Evolutionary conservation across 2,329 filamentous ascomycete species (phyloP).

Genomic region (Triangularia verruculosa): DNA sequence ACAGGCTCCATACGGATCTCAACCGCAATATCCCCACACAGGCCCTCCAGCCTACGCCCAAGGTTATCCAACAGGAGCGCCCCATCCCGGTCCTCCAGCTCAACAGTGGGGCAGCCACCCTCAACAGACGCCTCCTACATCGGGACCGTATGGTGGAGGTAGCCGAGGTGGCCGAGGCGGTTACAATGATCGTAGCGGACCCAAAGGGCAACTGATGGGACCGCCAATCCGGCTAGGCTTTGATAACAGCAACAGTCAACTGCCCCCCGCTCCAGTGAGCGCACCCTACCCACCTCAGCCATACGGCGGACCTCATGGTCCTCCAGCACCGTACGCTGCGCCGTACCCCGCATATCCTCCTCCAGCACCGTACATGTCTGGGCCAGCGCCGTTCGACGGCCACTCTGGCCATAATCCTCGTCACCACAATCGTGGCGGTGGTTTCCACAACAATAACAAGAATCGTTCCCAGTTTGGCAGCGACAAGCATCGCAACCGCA

Average conservation of each 20-base stretch:
- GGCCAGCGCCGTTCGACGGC: slow-evolving; percentile 30
- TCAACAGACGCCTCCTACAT: slow-evolving; percentile 29
- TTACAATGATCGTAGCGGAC: slow-evolving; percentile 40
- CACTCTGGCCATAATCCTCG: slow-evolving; percentile 36
- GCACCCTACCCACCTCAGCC: slow-evolving; percentile 39
- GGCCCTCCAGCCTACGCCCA: slow-evolving; percentile 35
- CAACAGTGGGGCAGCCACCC: slow-evolving; percentile 43
- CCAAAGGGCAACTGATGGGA: slow-evolving; percentile 46
- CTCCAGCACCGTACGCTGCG: slow-evolving; percentile 32
- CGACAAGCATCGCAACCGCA: slow-evolving; percentile 39
- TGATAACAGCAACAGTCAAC: slow-evolving; percentile 38
- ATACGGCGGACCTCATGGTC: slow-evolving; percentile 32
- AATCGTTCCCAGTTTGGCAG: slow-evolving; percentile 38
- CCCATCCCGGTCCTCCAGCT: slow-evolving; percentile 35
- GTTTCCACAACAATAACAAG: slow-evolving; percentile 36
- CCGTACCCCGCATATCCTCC: slow-evolving; percentile 41
- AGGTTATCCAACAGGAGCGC: slow-evolving; percentile 33
- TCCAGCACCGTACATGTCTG: slow-evolving; percentile 32
- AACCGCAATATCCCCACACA: slow-evolving; percentile 24
- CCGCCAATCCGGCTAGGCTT: slow-evolving; percentile 55
- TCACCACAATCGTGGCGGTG: slow-evolving; percentile 38
- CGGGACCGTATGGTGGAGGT: slow-evolving; percentile 35
- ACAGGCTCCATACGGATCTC: slow-evolving; percentile 30
- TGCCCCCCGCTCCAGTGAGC: slow-evolving; percentile 47
- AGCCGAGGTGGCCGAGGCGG: slow-evolving; percentile 41